Percentiles rank a stretch among this genome's conserved stretches.
These are phyloP conservation scores for Paxillus involutus DNA, from an alignment of 768 basidiomycete genomes.

Conservation along the genomic window DNA sequence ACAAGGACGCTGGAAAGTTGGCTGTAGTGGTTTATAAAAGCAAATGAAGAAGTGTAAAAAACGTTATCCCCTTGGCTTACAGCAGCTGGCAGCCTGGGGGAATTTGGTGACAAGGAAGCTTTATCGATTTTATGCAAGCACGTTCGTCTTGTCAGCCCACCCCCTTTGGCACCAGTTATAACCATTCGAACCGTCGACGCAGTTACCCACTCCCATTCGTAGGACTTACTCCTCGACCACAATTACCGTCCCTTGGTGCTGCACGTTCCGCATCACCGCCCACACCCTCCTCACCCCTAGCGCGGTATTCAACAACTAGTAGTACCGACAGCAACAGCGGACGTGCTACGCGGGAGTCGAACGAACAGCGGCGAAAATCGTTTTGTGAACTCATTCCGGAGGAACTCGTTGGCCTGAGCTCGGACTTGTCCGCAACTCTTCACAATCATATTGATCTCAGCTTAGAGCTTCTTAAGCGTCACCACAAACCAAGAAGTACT, in stretches of 20 bases:
- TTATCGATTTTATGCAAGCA: slow-evolving; percentile 31
- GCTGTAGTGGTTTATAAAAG: slow-evolving; percentile 30
- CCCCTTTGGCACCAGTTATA: slow-evolving; percentile 18
- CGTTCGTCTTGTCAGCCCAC: slow-evolving; percentile 30
- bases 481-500: slow-evolving; percentile 54
- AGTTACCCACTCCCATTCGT: slow-evolving; percentile 14
- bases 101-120: slow-evolving; percentile 10
- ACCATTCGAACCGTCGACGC: slow-evolving; percentile 11
- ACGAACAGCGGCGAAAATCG: slow-evolving; percentile 16
- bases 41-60: slow-evolving; percentile 12
- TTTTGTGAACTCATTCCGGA: slow-evolving; percentile 34
- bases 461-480: slow-evolving; percentile 54
- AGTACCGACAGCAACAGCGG: slow-evolving; percentile 1
- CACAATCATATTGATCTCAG: slow-evolving; percentile 34
- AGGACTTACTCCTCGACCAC: slow-evolving; percentile 3
- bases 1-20: slow-evolving; percentile 20
- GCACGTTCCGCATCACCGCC: slow-evolving; percentile 8
- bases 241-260: neutral
- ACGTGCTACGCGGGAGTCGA: slow-evolving; percentile 6
- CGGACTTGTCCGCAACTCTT: slow-evolving; percentile 35
- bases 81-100: slow-evolving; percentile 1
- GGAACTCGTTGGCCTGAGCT: slow-evolving; percentile 21
- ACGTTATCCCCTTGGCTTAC: slow-evolving; percentile 11
- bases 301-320: slow-evolving; percentile 9
- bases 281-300: slow-evolving; percentile 21